Base-by-base conservation (phyloP, 2,329 filamentous ascomycete genomes). In the Trichoderma atroviride region DNA sequence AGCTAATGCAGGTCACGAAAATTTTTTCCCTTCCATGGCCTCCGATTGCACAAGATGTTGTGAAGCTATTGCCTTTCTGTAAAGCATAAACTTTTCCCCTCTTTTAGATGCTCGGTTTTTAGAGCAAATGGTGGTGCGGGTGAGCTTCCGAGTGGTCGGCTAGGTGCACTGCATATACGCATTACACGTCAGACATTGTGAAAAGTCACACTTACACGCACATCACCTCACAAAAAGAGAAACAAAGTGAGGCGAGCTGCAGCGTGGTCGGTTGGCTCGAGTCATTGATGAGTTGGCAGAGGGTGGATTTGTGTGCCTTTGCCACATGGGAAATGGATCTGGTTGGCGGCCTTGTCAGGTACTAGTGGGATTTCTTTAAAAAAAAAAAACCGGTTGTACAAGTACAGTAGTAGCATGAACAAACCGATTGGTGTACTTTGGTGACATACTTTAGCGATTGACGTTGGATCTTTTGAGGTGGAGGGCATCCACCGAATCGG, bases 241-340 rank as follows among this genome's bases (percentile, higher is more conserved):
- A 16, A 27, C 19, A 47, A 24, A 22, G 33, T 52, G 52, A 66
- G 52, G 27, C 62, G 62, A 33, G 27, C 53, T 65, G 62, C 52
- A 65, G 62, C 62, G 62, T 57, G 52, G 22, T 65, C 53, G 62
- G 62, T 24, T n/a, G 37, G 62, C 27, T 57, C 29, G 62, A 66
- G 62, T 66, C 62, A 66, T 66, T 66, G 53, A 50, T 57, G 62
- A 66, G 53, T n/a, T 66, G 62, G 62, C 62, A 65, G 11, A 63
- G 16, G 31, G 27, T 22, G 11, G 43, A 2, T 50, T 62, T 52
- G 19, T n/a, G 40, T 43, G 27, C 52, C 31, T 35, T 35, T 14
- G 33, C 52, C 62, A 66, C 52, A 50, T 66, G 62, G 52, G 43
- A 43, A 56, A 64, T 55, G 37, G 35, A 43, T 66, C 14, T 50